Evolutionary conservation across 2,329 filamentous ascomycete species (phyloP).

Genomic region (Ophiocordyceps unilateralis): DNA sequence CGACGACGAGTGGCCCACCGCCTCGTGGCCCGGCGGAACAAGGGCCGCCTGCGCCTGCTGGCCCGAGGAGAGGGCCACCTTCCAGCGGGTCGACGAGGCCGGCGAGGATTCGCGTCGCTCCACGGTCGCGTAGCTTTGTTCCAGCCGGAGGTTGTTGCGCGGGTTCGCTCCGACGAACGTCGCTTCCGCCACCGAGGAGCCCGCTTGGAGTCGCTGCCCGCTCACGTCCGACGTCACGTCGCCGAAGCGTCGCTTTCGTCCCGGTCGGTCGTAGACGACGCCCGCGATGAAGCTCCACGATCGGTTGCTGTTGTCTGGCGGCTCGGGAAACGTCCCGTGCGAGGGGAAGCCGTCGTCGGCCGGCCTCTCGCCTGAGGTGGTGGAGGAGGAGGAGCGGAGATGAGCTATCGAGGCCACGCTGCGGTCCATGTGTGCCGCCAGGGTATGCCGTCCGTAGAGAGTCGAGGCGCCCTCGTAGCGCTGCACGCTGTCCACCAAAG

Average conservation of each 20-base stretch:
- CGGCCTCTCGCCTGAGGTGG: too few relatives aligned
- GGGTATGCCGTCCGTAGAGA: constrained; percentile 65
- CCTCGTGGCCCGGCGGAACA: not conserved
- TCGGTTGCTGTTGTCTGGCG: constrained; percentile 60
- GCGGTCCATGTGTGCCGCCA: constrained; percentile 75
- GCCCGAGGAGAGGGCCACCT: not conserved
- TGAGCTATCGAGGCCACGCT: constrained; percentile 54
- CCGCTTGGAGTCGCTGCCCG: constrained; percentile 30
- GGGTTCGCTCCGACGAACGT: constrained; percentile 78
- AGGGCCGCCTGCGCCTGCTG: constrained; percentile 3
- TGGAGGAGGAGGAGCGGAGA: constrained; percentile 25
- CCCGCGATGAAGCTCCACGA: constrained; percentile 64
- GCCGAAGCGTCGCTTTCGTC: constrained; percentile 52
- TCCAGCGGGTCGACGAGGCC: not conserved
- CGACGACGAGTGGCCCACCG: too few relatives aligned
- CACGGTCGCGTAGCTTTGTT: constrained; percentile 59
- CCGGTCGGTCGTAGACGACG: constrained; percentile 55
- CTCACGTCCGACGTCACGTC: constrained; percentile 38
- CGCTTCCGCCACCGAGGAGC: constrained; percentile 42
- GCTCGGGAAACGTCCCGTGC: constrained; percentile 30
- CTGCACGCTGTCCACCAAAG: constrained; percentile 40
- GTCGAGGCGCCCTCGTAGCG: constrained; percentile 86
- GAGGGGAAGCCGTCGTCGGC: constrained; percentile 7
- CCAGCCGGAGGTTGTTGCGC: constrained; percentile 66
- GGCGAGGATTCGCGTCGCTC: constrained; percentile 26